Evolutionary conservation across 257 asterid genomes (phyloP).

Genomic region (Henckelia pumila): DNA sequence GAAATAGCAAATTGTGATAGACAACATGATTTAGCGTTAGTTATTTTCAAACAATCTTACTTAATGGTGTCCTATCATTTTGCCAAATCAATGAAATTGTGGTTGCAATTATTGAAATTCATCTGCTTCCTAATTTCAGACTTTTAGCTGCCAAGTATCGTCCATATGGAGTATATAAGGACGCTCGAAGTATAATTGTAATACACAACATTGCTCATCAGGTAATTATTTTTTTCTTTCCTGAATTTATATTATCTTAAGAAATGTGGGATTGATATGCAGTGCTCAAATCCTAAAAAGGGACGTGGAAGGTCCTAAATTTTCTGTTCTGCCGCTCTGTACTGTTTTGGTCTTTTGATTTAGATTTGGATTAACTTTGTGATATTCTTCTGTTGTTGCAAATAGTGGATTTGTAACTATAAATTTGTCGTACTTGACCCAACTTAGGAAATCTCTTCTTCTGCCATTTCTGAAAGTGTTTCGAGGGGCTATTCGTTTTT

Average conservation of each 20-base stretch:
- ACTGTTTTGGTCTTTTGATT: background rate
- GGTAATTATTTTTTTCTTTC: constrained; percentile 38
- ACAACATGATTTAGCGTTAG: background rate
- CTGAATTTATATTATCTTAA: background rate
- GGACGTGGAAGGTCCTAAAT: background rate
- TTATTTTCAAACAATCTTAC: too few species aligned
- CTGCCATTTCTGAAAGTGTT: background rate
- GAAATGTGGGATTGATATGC: background rate
- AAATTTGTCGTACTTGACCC: background rate
- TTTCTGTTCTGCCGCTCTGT: background rate
- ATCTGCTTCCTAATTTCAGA: constrained; percentile 40
- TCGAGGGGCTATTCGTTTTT: background rate
- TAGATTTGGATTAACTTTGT: background rate
- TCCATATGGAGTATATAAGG: constrained; percentile 88
- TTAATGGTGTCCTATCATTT: too few species aligned
- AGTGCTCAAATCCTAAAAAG: constrained; percentile 8
- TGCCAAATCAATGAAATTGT: too few species aligned
- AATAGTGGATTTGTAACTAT: background rate
- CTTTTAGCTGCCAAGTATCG: constrained; percentile 95
- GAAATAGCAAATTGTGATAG: background rate
- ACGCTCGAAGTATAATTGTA: constrained; percentile 76
- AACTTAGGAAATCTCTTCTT: constrained; percentile 6
- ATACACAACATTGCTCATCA: constrained; percentile 98
- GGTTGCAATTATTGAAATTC: too few species aligned
- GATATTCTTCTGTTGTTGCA: background rate